Percentiles rank a stretch among this genome's conserved stretches.
Evolutionary conservation across 148 eudicot genomes (phyloP).

Genomic region (Silene latifolia): DNA sequence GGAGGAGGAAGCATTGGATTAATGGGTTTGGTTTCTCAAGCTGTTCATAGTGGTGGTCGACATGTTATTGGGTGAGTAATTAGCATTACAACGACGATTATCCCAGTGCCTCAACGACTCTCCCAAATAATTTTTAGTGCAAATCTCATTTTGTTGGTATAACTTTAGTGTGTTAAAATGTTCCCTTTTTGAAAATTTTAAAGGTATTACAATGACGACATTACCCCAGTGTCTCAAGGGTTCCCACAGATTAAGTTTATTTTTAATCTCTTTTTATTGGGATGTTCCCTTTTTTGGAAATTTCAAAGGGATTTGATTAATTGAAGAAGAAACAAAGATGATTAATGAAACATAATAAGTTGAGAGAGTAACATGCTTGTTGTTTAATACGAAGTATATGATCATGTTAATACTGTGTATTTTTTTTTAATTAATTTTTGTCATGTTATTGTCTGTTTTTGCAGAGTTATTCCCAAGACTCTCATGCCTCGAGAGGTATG

Average conservation of each 20-base stretch:
- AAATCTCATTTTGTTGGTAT: no score
- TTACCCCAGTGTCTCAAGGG: no score
- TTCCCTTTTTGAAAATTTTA: no score
- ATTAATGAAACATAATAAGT: constrained; percentile 36
- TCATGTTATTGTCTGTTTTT: constrained; percentile 79
- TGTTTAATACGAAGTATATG: not conserved
- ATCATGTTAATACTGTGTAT: no score
- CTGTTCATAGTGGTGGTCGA: constrained; percentile 98
- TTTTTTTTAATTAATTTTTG: constrained; percentile 50
- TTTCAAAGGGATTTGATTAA: no score
- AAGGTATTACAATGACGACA: no score
- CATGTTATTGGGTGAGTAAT: constrained; percentile 83
- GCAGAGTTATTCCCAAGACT: constrained; percentile 99
- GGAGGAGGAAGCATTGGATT: constrained; percentile 99
- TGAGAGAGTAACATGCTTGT: constrained; percentile 19
- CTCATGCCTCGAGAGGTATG: constrained; percentile 99
- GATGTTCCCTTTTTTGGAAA: not conserved
- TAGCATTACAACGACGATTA: no score
- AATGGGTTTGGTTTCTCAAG: constrained; percentile 97
- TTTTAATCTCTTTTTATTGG: no score
- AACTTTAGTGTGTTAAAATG: no score
- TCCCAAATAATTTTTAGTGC: not conserved
- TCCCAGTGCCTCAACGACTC: not conserved
- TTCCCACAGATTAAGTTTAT: no score
- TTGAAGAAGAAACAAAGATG: constrained; percentile 11